These are phyloP conservation scores for Crithidia sp. DNA, from an alignment of 208 protist species.

Conservation along the genomic window DNA sequence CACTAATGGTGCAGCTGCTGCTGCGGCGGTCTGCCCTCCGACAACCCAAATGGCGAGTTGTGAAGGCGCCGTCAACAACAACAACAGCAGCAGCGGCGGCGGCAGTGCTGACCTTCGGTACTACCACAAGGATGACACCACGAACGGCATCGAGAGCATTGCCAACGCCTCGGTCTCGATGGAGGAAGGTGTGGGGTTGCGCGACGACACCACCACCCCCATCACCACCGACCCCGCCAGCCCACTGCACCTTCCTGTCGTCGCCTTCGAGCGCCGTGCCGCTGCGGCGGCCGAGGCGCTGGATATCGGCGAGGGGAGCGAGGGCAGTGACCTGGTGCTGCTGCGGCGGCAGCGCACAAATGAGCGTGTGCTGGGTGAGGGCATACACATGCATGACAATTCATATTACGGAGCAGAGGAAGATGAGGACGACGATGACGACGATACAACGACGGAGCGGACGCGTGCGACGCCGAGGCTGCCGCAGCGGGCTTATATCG, in stretches of 20 bases:
- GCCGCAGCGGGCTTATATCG: background rate
- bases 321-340: background rate
- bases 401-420: slow-evolving; percentile 3
- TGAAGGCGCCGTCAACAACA: background rate
- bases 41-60: background rate
- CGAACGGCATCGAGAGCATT: background rate
- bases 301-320: slow-evolving; percentile 20
- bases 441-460: background rate
- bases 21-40: no score
- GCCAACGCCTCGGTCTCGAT: background rate
- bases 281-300: slow-evolving; percentile 19
- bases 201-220: no score
- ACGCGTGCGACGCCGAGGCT: slow-evolving; percentile 1
- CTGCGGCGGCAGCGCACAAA: background rate
- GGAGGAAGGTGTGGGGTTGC: background rate
- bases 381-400: slow-evolving; percentile 12
- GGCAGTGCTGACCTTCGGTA: no score
- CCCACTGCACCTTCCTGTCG: slow-evolving; percentile 30
- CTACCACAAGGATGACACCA: no score
- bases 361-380: slow-evolving; percentile 9
- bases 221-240: slow-evolving; percentile 2
- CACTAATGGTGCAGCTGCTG: no score
- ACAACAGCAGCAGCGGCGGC: background rate
- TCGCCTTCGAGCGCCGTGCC: slow-evolving; percentile 24
- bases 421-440: background rate